These are phyloP conservation scores for Yarrowia bubula DNA, from an alignment of 805 yeast genomes.

Conservation along the genomic window DNA sequence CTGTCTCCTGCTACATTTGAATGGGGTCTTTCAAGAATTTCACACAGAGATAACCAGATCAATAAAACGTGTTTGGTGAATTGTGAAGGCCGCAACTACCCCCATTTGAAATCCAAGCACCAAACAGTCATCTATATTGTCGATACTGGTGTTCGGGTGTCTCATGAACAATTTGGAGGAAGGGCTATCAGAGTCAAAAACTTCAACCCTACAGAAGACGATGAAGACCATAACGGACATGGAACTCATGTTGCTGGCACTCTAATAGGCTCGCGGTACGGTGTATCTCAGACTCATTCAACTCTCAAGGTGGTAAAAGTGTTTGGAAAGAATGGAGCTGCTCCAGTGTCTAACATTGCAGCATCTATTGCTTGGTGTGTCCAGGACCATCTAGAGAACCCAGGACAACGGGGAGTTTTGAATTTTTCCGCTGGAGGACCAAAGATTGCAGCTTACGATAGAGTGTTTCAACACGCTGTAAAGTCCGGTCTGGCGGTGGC, in stretches of 20 bases:
- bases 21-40: constrained; percentile 90
- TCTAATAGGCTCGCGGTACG: constrained; percentile 51
- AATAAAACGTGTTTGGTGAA: constrained; percentile 50
- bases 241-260: constrained; percentile 65
- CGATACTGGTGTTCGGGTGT: constrained; percentile 54
- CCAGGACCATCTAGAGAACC: constrained; percentile 32
- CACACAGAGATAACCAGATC: constrained; percentile 60
- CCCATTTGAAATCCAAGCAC: constrained; percentile 62
- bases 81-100: constrained; percentile 29
- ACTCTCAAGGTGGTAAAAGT: constrained; percentile 56
- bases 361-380: constrained; percentile 58
- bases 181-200: constrained; percentile 58
- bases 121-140: constrained; percentile 47
- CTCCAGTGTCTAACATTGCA: constrained; percentile 54
- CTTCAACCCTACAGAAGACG: constrained; percentile 47
- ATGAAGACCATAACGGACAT: constrained; percentile 55
- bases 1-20: neutral
- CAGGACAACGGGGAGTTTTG: constrained; percentile 16
- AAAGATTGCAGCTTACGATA: constrained; percentile 32
- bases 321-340: constrained; percentile 53
- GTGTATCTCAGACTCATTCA: constrained; percentile 53
- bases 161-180: constrained; percentile 54
- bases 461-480: constrained; percentile 36
- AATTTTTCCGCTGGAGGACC: constrained; percentile 18
- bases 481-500: constrained; percentile 38